phyloP scores from a whole-genome alignment of 176 grass and related monocot genomes.

The Rhynchospora tenuis region DNA sequence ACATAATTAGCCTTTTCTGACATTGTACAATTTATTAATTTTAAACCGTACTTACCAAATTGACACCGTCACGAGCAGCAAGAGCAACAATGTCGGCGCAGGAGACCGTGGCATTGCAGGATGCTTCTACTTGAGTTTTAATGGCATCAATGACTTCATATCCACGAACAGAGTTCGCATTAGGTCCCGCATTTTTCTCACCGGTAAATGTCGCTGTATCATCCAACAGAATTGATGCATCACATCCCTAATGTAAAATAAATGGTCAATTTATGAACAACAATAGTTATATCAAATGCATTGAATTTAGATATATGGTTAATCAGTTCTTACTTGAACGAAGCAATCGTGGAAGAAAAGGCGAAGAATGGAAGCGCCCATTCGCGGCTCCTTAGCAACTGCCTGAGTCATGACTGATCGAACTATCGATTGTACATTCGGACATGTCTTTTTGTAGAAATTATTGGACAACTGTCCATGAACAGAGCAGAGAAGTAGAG shows the following conservation, averaged over 20 bases:
- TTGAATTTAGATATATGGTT: neutral
- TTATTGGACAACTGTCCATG: conserved; percentile 24
- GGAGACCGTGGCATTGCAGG: conserved; percentile 44
- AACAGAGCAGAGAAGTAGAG: neutral
- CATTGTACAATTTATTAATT: no score
- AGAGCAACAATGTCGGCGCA: conserved; percentile 68
- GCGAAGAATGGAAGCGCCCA: conserved; percentile 43
- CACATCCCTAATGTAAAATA: conserved; percentile 32
- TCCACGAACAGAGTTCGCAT: conserved; percentile 36
- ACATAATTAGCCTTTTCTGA: no score
- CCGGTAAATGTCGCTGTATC: conserved; percentile 25
- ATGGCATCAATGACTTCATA: conserved; percentile 46
- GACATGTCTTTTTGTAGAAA: conserved; percentile 54
- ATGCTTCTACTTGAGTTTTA: conserved; percentile 38
- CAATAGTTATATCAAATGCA: neutral
- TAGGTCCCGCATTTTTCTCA: conserved; percentile 47
- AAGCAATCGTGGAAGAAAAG: conserved; percentile 79
- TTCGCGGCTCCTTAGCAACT: conserved; percentile 22
- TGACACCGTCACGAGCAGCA: conserved; percentile 44
- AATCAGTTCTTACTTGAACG: conserved; percentile 28
- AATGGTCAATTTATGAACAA: neutral
- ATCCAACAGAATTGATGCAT: conserved; percentile 58
- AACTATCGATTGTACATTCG: conserved; percentile 19
- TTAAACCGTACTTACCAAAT: conserved; percentile 19
- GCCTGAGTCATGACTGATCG: conserved; percentile 34